These are phyloP conservation scores for Boletus rex-veris DNA, from an alignment of 768 basidiomycete genomes.

Conservation along the genomic window DNA sequence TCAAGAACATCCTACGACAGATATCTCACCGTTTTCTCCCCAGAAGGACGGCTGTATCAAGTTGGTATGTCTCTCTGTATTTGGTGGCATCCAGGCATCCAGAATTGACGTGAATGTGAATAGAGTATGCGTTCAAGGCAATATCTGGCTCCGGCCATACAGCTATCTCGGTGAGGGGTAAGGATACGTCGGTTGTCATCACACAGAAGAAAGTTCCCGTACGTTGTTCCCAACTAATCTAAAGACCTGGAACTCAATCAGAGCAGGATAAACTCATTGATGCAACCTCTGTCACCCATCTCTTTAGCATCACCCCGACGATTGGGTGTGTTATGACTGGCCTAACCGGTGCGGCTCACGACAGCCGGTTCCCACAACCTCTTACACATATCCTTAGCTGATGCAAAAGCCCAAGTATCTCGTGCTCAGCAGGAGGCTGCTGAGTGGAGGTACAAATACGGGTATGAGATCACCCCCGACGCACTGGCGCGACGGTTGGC, in stretches of 20 bases:
- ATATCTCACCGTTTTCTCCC: constrained; percentile 96
- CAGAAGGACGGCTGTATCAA: constrained; percentile 97
- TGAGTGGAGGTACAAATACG: constrained; percentile 92
- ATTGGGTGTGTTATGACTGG: constrained; percentile 99
- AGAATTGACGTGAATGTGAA: constrained; percentile 9
- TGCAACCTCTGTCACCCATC: constrained; percentile 88
- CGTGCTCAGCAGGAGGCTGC: constrained; percentile 88
- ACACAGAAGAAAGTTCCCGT: constrained; percentile 99
- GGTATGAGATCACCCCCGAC: constrained; percentile 97
- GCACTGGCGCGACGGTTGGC: constrained; percentile 92
- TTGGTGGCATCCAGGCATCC: not conserved
- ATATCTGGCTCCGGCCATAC: constrained; percentile 97
- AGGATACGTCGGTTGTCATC: constrained; percentile 92
- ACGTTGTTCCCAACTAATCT: constrained; percentile 31
- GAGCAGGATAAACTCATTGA: constrained; percentile 94
- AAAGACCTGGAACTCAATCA: not conserved
- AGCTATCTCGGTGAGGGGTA: constrained; percentile 86
- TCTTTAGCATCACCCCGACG: constrained; percentile 92
- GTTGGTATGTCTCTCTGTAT: constrained; percentile 62
- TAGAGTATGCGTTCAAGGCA: constrained; percentile 99
- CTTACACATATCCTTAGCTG: constrained; percentile 50
- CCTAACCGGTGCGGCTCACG: constrained; percentile 65
- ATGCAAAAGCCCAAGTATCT: constrained; percentile 84
- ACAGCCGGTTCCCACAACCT: not conserved
- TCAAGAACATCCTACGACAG: constrained; percentile 94